These are phyloP conservation scores for Scutellaria barbata DNA, from an alignment of 257 asterid species.

Conservation along the genomic window DNA sequence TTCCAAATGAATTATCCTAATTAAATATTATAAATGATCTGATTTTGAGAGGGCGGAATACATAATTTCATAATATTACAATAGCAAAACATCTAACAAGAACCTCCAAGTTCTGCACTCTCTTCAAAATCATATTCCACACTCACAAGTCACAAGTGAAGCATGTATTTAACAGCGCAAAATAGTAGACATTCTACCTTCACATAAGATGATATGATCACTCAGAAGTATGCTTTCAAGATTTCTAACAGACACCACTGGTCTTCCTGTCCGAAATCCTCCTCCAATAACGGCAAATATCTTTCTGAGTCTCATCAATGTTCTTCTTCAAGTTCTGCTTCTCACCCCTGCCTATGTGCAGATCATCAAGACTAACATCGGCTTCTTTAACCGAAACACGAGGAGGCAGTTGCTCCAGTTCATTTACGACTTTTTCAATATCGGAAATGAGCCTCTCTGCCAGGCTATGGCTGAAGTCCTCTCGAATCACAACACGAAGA, in stretches of 20 bases:
- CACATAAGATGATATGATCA: not conserved
- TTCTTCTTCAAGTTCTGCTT: constrained; percentile 22
- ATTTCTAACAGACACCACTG: constrained; percentile 59
- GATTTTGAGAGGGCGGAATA: no score
- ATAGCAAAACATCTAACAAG: no score
- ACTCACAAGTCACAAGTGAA: no score
- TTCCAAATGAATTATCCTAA: no score
- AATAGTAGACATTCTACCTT: not conserved
- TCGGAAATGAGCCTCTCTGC: constrained; percentile 66
- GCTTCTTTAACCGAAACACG: constrained; percentile 38
- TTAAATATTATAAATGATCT: no score
- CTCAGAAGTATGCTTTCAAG: not conserved
- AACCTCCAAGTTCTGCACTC: no score
- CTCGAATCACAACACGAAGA: constrained; percentile 66
- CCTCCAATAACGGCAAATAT: constrained; percentile 58
- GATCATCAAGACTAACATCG: constrained; percentile 37
- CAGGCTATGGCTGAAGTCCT: constrained; percentile 65
- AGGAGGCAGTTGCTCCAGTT: constrained; percentile 56
- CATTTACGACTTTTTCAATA: constrained; percentile 56
- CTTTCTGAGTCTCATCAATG: constrained; percentile 41
- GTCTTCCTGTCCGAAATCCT: constrained; percentile 59
- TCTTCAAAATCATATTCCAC: no score
- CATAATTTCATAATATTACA: no score
- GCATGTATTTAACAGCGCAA: not conserved
- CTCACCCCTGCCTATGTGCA: constrained; percentile 10